Evolutionary conservation across 805 yeast species (phyloP).

Genomic region (Saccharomyces eubayanus): DNA sequence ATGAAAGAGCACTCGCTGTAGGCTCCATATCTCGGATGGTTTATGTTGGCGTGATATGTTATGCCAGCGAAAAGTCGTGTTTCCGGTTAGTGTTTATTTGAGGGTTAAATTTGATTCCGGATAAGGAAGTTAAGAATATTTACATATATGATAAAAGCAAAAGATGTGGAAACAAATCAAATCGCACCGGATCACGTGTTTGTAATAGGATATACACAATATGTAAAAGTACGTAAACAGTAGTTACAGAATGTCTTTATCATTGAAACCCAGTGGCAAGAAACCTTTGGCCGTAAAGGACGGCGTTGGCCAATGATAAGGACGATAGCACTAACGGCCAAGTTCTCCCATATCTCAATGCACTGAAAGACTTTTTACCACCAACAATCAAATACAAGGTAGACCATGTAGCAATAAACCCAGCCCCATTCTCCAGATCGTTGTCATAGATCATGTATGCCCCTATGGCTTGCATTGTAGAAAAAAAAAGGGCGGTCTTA

Average conservation of each 20-base stretch:
- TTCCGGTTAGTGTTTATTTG: neutral
- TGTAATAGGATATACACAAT: neutral
- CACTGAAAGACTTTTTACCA: conserved; percentile 47
- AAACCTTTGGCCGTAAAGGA: conserved; percentile 62
- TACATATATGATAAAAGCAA: neutral
- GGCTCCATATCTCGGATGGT: conserved; percentile 12
- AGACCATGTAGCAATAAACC: conserved; percentile 77
- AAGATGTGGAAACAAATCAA: neutral
- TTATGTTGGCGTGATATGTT: neutral
- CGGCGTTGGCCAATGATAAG: conserved; percentile 54
- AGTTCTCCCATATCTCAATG: conserved; percentile 45
- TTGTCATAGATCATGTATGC: conserved; percentile 71
- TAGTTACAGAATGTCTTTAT: neutral
- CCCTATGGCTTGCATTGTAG: conserved; percentile 55
- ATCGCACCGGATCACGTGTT: neutral
- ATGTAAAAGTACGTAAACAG: neutral
- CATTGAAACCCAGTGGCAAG: conserved; percentile 36
- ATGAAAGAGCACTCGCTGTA: conserved; percentile 47
- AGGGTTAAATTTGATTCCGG: neutral
- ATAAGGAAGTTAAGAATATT: neutral
- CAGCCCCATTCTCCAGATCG: conserved; percentile 71
- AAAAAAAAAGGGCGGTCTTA: conserved; percentile 44
- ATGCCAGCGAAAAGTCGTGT: neutral
- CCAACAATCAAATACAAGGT: conserved; percentile 64
- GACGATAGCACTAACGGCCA: conserved; percentile 54